Base-by-base conservation (phyloP, 1,284 basidiomycete species). In the Exobasidium cylindrosporum region DNA sequence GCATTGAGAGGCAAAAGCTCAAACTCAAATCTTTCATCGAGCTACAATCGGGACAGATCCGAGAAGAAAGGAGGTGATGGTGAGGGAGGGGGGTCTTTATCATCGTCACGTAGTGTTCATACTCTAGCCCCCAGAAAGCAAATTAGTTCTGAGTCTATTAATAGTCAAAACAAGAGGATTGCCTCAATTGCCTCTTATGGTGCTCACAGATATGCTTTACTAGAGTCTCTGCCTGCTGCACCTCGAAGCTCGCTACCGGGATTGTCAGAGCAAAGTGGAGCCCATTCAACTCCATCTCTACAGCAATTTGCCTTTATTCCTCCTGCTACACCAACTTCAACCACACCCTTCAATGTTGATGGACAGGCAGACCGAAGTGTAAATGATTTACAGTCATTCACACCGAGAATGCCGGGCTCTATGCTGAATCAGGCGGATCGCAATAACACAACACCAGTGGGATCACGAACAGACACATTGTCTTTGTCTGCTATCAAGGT, bases 221-320 rank as follows among this genome's bases (percentile, higher is more conserved):
- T 40, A 10, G 35, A 40, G 17, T 40, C 53, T 13, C 28, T 55
- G 17, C 53, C 53, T 6, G n/a, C 53, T 11, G 28, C 30, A 13
- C 53, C 53, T 2, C 3, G 17, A 14, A 29, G 32, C 10, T 17
- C 35, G 7, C 35, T 17, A 7, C 35, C 17, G 7, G 17, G 17
- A 17, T 17, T 17, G 17, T 17, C 35, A 40, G 17, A 17, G 35
- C 35, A 40, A 17, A 40, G 17, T 17, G 35, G 17, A 7, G 17
- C 17, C 10, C 10, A 17, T 40, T 50, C 47, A 26, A 40, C 35
- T 10, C 35, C 35, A 40, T 31, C 29, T 21, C 47, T 31, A 7
- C 47, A 21, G 10, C 23, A 50, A 7, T 50, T 26, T 50, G 47
- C 47, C 7, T 50, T 50, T 23, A 50, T 50, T 31, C 47, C 47